Evolutionary conservation across 2,329 filamentous ascomycete species (phyloP), one percentile per base, ranked within the genome.

Genomic region (Metarhizium rileyi): DNA sequence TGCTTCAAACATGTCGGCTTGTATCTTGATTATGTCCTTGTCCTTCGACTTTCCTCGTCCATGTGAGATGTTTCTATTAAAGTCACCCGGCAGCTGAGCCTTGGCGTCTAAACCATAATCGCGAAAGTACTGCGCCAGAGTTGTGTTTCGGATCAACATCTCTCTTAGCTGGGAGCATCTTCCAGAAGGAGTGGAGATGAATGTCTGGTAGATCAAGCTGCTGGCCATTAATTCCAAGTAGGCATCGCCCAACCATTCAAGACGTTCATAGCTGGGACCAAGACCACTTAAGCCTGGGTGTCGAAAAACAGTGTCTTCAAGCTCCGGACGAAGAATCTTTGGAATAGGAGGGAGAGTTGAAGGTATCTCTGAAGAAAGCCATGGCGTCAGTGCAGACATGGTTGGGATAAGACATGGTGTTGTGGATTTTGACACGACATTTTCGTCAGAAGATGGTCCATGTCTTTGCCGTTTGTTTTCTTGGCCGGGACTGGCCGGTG

Each of bases 241-340:
- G 20, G 87, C 85, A 63, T 97, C 91, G 6, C 91, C 91, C 7
- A 95, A 74, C 70, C 91, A 90, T 66, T 97, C 91, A 6, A 96
- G 78, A 18, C 81, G 79, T 60, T 96, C 90, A 65, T 96, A 96
- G 59, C 65, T 66, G 25, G 60, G 57, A 1, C 51, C 53, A 3
- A 49, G 26, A 3, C 59, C 59, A 25, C 30, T 40, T 48, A 71
- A 61, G 1, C 79, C 81, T 1, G 75, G 69, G 57, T 91, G 87
- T 1, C 78, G 87, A 59, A 90, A 84, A 10, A 81, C 79, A 16
- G 81, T 76, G 25, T 67, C 69, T 57, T 83, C 78, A 18, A 90
- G 71, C 22, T 70, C 66, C 0, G 74, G 67, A 54, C 89, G 76
- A 5, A 73, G 59, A 46, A 89, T 77, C 9, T 69, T 61, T 3